Conservation (phyloP, 2,329 filamentous ascomycete genomes). For the Cytospora leucostoma region DNA sequence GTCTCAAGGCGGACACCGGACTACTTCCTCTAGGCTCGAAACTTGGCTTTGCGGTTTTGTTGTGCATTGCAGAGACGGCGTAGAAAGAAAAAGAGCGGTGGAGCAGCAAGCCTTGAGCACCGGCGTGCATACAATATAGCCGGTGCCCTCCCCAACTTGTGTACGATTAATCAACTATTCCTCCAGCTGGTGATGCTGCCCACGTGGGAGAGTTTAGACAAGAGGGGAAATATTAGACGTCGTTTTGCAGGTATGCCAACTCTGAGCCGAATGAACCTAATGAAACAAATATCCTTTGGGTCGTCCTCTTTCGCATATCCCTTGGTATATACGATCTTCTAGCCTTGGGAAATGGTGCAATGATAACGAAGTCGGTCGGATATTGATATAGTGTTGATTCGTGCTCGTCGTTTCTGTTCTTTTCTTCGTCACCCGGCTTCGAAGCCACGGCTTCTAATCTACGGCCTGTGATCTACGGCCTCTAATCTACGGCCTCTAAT, state of each 20-base stretch:
- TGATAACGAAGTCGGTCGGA: not conserved
- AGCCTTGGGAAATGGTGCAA: not conserved
- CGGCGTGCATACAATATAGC: constrained; percentile 16
- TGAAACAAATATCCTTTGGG: constrained; percentile 5
- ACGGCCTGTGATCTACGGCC: not conserved
- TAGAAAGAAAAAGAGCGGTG: constrained; percentile 23
- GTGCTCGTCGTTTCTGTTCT: not conserved
- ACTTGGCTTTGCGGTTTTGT: constrained; percentile 10
- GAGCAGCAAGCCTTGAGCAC: constrained; percentile 20
- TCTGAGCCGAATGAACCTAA: constrained; percentile 11
- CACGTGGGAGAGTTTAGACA: constrained; percentile 19
- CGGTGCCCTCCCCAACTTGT: constrained; percentile 21
- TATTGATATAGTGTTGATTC: not conserved
- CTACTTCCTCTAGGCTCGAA: constrained; percentile 83
- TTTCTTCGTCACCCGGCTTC: not conserved
- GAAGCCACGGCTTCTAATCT: not conserved
- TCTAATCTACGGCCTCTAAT: too few species aligned
- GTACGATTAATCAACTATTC: constrained; percentile 20
- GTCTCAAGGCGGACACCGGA: constrained; percentile 95
- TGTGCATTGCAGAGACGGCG: constrained; percentile 19
- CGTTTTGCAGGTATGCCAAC: constrained; percentile 15
- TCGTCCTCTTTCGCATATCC: not conserved
- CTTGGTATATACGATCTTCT: not conserved
- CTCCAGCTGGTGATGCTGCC: constrained; percentile 13
- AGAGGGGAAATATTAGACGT: constrained; percentile 23